These are phyloP conservation scores for Aureobasidium namibiae DNA, from an alignment of 2,329 filamentous ascomycete species.

Conservation along the genomic window DNA sequence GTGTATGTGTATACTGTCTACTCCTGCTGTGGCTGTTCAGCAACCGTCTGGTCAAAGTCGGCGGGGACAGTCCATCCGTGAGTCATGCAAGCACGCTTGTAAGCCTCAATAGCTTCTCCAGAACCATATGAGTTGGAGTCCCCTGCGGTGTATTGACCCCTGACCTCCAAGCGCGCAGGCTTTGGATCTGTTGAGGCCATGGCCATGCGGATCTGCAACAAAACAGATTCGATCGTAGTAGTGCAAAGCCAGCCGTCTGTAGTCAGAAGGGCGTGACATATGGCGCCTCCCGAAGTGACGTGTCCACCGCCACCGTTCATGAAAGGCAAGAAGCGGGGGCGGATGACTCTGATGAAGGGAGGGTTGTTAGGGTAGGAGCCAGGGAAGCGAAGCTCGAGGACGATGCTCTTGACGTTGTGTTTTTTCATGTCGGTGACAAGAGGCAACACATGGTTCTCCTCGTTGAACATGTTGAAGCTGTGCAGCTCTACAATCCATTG, in stretches of 20 bases:
- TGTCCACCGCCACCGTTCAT: conserved; percentile 70
- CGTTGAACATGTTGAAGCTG: conserved; percentile 49
- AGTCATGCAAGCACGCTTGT: conserved; percentile 64
- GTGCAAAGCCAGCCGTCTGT: conserved; percentile 63
- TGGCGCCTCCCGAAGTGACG: conserved; percentile 73
- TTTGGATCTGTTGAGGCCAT: conserved; percentile 59
- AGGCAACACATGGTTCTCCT: conserved; percentile 42
- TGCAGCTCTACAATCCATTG: conserved; percentile 91
- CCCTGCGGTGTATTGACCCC: not conserved
- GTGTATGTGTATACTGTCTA: not conserved
- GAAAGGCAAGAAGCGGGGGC: conserved; percentile 70
- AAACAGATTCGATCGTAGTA: conserved; percentile 65
- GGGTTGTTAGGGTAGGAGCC: conserved; percentile 67
- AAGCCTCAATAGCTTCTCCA: conserved; percentile 65
- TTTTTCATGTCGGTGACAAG: conserved; percentile 67
- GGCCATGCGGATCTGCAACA: conserved; percentile 73
- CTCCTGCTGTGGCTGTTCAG: not conserved
- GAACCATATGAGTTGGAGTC: conserved; percentile 47
- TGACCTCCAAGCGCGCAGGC: conserved; percentile 58
- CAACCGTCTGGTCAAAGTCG: conserved; percentile 40
- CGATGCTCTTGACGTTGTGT: conserved; percentile 55
- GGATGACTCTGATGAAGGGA: conserved; percentile 73
- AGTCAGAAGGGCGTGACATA: conserved; percentile 39
- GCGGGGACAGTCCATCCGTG: conserved; percentile 69
- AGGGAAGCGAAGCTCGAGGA: conserved; percentile 76